These are phyloP conservation scores for Adansonia digitata DNA, from an alignment of 345 rosid species.

Conservation along the genomic window DNA sequence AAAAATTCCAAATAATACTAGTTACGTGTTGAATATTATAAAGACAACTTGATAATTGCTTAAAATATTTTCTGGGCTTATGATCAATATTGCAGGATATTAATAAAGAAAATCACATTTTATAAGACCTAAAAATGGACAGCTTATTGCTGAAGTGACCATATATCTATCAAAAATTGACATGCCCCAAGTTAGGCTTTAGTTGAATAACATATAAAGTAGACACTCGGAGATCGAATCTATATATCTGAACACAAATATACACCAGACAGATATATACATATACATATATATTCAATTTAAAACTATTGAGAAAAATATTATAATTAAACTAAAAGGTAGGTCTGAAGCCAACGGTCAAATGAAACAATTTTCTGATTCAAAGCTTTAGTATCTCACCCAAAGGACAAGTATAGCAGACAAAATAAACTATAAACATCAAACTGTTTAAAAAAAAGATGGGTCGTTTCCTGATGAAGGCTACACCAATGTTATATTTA, in stretches of 20 bases:
- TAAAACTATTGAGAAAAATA: background rate
- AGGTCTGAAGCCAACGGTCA: background rate
- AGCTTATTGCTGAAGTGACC: background rate
- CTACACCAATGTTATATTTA: no score
- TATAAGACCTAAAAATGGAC: background rate
- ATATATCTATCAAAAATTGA: background rate
- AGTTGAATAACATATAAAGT: background rate
- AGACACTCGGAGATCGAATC: no score
- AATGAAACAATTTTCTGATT: background rate
- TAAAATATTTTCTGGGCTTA: background rate
- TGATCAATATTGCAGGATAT: background rate
- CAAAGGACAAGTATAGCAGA: background rate
- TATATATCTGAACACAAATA: no score
- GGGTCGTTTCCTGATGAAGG: no score
- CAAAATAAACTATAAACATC: background rate
- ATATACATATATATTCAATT: no score
- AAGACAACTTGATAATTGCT: background rate
- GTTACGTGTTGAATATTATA: background rate
- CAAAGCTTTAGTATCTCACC: background rate
- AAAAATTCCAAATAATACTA: no score
- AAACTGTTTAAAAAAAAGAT: no score
- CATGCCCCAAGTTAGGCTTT: background rate
- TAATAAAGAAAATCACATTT: background rate
- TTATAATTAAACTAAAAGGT: background rate
- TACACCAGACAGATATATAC: no score